Evolutionary conservation across 179 eudicot species (phyloP), one percentile per base, ranked within the genome.

Genomic region (Vitellaria paradoxa): DNA sequence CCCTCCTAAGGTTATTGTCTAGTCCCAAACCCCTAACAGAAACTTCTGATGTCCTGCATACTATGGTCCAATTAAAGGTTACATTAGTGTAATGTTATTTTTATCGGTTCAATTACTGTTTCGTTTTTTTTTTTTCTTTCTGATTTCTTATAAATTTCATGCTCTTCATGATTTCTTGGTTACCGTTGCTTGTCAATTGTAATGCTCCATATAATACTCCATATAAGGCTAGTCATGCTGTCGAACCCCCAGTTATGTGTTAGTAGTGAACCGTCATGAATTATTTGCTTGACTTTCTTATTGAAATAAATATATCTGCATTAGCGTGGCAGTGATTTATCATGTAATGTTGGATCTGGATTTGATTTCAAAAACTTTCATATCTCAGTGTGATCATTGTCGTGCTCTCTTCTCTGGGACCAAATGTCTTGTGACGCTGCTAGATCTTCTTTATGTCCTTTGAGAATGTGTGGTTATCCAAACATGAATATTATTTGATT

Each of bases 241-340:
- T 45, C 7, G 6, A n/a, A 18, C 9, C 26, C 53, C 71, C 53
- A 12, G 18, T n/a, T 42, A 8, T 45, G 24, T 67, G 63, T 66
- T 67, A 37, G 42, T 4, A 24, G 71, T 67, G 53, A 67, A 67
- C 52, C 53, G 42, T 46, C 68, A 30, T n/a, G 71, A 67, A 37
- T 11, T 67, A 40, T 37, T 37, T 37, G 42, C 42, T 37, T 37
- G 42, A 37, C 42, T 37, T 37, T 37, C 42, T 37, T 37, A 37
- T 37, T 37, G 42, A 37, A 37, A 37, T 37, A 37, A 37, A 37
- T 37, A 37, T n/a, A n/a, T n/a, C n/a, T n/a, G n/a, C n/a, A n/a
- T n/a, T n/a, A 42, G 45, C 45, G 45, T 42, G 45, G 45, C 45
- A 42, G 5, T 42, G 45, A 42, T 4, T 42, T 42, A 42, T 42